phyloP scores from a whole-genome alignment of 495 filamentous ascomycete genomes.

The Eremomyces bilateralis region DNA sequence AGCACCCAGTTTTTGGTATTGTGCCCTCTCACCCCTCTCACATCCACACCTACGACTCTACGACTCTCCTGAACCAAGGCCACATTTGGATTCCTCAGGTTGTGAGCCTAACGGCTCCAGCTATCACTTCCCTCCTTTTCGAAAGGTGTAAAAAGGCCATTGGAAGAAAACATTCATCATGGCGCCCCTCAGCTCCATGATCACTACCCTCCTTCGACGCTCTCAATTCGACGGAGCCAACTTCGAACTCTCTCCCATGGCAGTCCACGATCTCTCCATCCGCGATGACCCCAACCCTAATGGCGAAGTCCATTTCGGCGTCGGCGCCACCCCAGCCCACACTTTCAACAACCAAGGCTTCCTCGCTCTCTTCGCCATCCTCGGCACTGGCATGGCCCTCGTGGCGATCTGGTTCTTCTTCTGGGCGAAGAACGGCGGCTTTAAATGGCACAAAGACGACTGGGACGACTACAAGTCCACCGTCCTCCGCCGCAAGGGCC shows the following conservation, averaged over 20 bases:
- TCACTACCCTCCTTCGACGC: background rate
- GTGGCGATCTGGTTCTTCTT: constrained; percentile 92
- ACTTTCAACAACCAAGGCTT: constrained; percentile 67
- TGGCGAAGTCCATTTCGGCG: constrained; percentile 16
- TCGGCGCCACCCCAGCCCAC: constrained; percentile 37
- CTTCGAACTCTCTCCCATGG: constrained; percentile 3
- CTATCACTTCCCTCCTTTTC: too few species aligned
- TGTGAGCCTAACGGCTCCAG: too few species aligned
- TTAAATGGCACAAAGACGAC: constrained; percentile 60
- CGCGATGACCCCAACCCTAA: constrained; percentile 1
- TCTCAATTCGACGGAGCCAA: background rate
- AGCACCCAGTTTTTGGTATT: too few species aligned
- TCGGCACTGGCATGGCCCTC: constrained; percentile 59
- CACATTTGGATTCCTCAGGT: too few species aligned
- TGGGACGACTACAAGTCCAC: constrained; percentile 99
- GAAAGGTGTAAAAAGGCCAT: too few species aligned
- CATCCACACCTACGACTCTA: too few species aligned
- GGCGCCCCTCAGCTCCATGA: background rate
- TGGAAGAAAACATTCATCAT: background rate
- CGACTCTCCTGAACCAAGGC: too few species aligned
- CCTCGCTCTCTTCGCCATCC: constrained; percentile 64
- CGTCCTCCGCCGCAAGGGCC: constrained; percentile 76
- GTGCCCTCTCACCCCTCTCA: too few species aligned
- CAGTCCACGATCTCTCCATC: constrained; percentile 8
- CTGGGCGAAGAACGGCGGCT: constrained; percentile 90